Percentiles rank a stretch among this genome's conserved stretches.
These are phyloP conservation scores for Candida easanensis DNA, from an alignment of 805 yeast genomes.

Conservation along the genomic window DNA sequence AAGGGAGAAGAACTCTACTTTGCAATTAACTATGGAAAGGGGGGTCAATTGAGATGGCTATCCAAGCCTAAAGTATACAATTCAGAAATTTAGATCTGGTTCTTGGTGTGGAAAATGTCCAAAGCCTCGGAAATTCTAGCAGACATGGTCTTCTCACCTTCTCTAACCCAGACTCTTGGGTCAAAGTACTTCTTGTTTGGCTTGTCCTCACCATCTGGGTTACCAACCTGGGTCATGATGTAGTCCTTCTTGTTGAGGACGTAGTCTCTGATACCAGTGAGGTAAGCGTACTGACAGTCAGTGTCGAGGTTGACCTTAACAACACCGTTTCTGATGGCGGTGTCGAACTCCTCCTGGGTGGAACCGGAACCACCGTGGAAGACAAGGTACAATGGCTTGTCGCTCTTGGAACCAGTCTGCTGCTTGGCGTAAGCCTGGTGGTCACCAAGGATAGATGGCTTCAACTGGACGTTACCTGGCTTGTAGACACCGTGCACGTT, in stretches of 20 bases:
- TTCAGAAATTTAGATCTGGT: slow-evolving; percentile 43
- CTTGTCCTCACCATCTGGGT: slow-evolving; percentile 98
- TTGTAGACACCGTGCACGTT: slow-evolving; percentile 99
- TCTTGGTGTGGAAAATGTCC: slow-evolving; percentile 78
- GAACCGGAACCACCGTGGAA: slow-evolving; percentile 99
- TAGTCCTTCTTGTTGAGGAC: slow-evolving; percentile 95
- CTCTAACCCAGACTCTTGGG: slow-evolving; percentile 99
- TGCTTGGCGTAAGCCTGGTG: slow-evolving; percentile 88
- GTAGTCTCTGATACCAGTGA: slow-evolving; percentile 96
- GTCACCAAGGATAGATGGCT: slow-evolving; percentile 90
- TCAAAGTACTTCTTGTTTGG: slow-evolving; percentile 99
- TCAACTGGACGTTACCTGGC: slow-evolving; percentile 95
- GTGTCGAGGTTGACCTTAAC: slow-evolving; percentile 99
- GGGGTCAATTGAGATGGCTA: background rate
- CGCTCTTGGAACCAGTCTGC: slow-evolving; percentile 49
- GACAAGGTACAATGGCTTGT: slow-evolving; percentile 87
- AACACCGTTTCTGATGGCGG: slow-evolving; percentile 90
- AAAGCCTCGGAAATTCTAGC: slow-evolving; percentile 82
- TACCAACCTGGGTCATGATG: slow-evolving; percentile 85
- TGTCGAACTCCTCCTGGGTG: slow-evolving; percentile 83
- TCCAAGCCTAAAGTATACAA: background rate
- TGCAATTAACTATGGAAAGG: background rate
- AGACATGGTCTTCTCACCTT: slow-evolving; percentile 98
- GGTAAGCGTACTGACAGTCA: slow-evolving; percentile 98
- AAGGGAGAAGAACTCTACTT: too few species aligned